phyloP scores from a whole-genome alignment of 129 eudicot species.

The Tanacetum coccineum region DNA sequence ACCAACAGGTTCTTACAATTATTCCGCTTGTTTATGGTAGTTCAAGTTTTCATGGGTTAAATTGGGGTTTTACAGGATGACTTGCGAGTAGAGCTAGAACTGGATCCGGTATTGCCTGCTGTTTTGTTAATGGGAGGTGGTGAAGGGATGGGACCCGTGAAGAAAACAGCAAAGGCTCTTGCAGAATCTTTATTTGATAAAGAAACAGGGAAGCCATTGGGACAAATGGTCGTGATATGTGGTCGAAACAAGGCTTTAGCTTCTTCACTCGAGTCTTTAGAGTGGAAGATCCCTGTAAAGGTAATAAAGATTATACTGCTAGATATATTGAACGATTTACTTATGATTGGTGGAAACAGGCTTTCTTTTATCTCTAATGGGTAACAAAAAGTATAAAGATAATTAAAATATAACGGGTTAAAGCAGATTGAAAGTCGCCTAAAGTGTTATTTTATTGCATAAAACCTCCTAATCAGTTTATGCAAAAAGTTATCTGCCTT shows the following conservation, averaged over 20 bases:
- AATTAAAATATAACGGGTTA: neutral
- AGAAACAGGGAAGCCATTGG: conserved; percentile 57
- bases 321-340: neutral
- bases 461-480: too few species aligned
- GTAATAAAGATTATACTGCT: conserved; percentile 26
- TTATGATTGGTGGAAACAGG: neutral
- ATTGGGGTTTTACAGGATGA: conserved; percentile 45
- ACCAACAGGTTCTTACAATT: neutral
- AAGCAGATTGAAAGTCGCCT: neutral
- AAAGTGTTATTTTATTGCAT: neutral
- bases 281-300: conserved; percentile 93
- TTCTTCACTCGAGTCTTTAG: conserved; percentile 52
- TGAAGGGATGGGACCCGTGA: conserved; percentile 99
- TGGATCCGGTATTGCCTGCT: conserved; percentile 71
- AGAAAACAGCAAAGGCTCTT: conserved; percentile 86
- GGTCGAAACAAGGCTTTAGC: conserved; percentile 80
- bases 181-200: conserved; percentile 63
- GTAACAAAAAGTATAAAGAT: neutral
- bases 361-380: neutral
- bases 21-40: neutral
- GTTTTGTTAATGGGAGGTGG: conserved; percentile 98
- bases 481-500: too few species aligned
- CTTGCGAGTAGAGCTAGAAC: conserved; percentile 69
- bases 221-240: conserved; percentile 79
- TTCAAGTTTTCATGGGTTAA: conserved; percentile 18